These are phyloP conservation scores for Vitis hybrid DNA, from an alignment of 177 flowering plant species.

Conservation along the genomic window DNA sequence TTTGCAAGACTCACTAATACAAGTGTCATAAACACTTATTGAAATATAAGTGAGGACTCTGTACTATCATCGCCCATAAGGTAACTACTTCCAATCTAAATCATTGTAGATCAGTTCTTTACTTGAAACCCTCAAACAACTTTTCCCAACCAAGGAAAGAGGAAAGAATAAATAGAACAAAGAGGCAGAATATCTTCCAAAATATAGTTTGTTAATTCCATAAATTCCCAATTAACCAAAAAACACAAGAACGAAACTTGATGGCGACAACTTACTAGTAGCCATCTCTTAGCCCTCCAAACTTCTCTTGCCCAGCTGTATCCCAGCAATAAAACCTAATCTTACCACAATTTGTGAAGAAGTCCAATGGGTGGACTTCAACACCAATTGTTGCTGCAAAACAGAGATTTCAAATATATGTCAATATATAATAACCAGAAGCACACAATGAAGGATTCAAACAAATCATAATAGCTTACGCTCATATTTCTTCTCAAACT, in stretches of 20 bases:
- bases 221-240: not conserved
- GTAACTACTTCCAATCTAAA: too few relatives aligned
- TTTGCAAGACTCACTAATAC: too few relatives aligned
- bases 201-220: too few relatives aligned
- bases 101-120: too few relatives aligned
- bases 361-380: slow-evolving; percentile 30
- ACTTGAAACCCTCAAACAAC: too few relatives aligned
- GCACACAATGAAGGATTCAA: not conserved
- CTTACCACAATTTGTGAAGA: slow-evolving; percentile 32
- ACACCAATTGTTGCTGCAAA: slow-evolving; percentile 29
- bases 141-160: too few relatives aligned
- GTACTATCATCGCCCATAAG: too few relatives aligned
- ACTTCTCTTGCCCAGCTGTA: slow-evolving; percentile 32
- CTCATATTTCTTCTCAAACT: slow-evolving; percentile 23
- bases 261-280: not conserved
- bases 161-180: too few relatives aligned
- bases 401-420: not conserved
- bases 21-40: too few relatives aligned
- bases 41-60: too few relatives aligned
- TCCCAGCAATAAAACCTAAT: slow-evolving; percentile 37
- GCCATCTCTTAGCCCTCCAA: not conserved
- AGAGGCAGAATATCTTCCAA: too few relatives aligned
- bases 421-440: not conserved
- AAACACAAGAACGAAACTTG: not conserved
- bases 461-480: slow-evolving; percentile 4